Percentiles rank a stretch among this genome's conserved stretches.
Conservation (phyloP, 2,329 filamentous ascomycete genomes). For the Paracoccidioides brasiliensis region DNA sequence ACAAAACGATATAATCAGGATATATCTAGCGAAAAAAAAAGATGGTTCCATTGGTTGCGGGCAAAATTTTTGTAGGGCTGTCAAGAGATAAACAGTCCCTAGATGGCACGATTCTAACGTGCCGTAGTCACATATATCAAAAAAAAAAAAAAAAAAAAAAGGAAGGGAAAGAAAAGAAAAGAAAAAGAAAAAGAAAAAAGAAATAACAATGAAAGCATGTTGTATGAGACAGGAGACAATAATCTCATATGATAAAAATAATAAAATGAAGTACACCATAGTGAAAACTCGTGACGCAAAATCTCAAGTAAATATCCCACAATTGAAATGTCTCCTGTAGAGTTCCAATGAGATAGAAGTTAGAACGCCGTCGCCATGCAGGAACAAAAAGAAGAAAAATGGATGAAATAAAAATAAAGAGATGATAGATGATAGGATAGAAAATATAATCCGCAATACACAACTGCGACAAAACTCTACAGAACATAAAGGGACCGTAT, state of each 20-base stretch:
- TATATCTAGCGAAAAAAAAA: neutral
- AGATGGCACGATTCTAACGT: neutral
- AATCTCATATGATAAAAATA: neutral
- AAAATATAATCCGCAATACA: neutral
- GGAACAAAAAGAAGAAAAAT: neutral
- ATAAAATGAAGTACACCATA: neutral
- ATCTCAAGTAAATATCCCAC: neutral
- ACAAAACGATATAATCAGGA: neutral
- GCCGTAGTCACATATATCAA: neutral
- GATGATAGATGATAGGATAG: neutral
- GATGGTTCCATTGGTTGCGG: neutral
- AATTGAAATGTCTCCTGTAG: neutral
- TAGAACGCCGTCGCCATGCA: conserved; percentile 2
- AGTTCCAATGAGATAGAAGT: neutral
- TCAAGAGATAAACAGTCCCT: neutral
- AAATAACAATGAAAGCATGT: neutral
- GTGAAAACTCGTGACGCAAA: neutral
- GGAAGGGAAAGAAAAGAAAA: no score
- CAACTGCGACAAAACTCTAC: neutral
- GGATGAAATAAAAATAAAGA: neutral
- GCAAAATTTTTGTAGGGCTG: neutral
- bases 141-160: neutral
- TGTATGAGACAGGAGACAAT: neutral
- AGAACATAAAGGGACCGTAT: neutral
- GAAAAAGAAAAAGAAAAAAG: neutral